Conservation (phyloP, 148 eudicot species). For the Pharnaceum exiguum region DNA sequence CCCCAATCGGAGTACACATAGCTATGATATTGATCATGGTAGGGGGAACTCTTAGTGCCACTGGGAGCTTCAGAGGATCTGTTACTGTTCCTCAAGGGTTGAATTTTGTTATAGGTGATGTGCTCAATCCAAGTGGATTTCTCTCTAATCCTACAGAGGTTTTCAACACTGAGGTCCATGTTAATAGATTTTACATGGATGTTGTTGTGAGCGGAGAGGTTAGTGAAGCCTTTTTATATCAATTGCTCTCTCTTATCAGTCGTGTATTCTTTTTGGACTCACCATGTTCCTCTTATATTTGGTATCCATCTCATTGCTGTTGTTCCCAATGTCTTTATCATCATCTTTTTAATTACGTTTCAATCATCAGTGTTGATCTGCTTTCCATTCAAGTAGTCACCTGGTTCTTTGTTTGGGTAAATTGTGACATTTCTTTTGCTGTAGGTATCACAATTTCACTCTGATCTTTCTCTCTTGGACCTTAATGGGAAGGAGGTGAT, state of each 20-base stretch:
- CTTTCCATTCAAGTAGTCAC: background rate
- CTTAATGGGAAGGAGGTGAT: conserved; percentile 86
- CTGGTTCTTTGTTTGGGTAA: conserved; percentile 5
- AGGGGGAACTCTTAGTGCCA: conserved; percentile 90
- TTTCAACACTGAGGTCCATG: conserved; percentile 88
- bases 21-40: conserved; percentile 86
- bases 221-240: conserved; percentile 21
- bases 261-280: background rate
- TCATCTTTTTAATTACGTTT: background rate
- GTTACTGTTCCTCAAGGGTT: conserved; percentile 93
- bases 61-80: conserved; percentile 92
- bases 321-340: background rate
- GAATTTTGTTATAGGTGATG: conserved; percentile 88
- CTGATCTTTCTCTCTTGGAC: conserved; percentile 83
- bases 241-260: background rate
- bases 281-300: background rate
- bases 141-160: conserved; percentile 71
- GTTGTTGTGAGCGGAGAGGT: conserved; percentile 97
- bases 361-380: background rate
- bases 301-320: background rate
- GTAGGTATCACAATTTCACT: conserved; percentile 78
- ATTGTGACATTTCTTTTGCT: conserved; percentile 6
- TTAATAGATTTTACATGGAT: conserved; percentile 88
- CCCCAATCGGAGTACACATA: conserved; percentile 93
- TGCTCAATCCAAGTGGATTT: conserved; percentile 75